A percentile compares a stretch with the other conserved stretches of the same genome.
Conservation (phyloP, 1,139 yeast genomes). For the Magnusiomyces fungicola region DNA sequence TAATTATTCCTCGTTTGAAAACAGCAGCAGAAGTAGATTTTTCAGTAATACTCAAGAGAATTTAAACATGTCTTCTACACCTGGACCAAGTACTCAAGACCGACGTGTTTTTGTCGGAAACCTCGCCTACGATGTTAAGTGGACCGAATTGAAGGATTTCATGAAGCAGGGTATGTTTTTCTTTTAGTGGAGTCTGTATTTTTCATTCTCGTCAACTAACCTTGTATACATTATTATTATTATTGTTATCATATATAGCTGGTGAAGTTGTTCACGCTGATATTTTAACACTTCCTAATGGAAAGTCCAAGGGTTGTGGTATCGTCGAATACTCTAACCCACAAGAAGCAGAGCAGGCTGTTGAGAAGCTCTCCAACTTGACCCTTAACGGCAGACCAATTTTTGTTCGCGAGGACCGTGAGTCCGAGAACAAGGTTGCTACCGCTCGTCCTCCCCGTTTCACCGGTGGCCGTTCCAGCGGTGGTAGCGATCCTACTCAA, state of each 20-base stretch:
- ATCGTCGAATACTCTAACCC: constrained; percentile 75
- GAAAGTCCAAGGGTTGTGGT: constrained; percentile 64
- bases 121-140: constrained; percentile 50
- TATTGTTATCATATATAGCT: constrained; percentile 27
- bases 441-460: constrained; percentile 18
- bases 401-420: constrained; percentile 66
- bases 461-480: constrained; percentile 15
- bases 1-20: constrained; percentile 2
- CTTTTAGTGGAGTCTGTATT: background rate
- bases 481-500: constrained; percentile 40
- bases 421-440: constrained; percentile 25
- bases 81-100: constrained; percentile 24
- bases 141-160: constrained; percentile 57
- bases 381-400: constrained; percentile 71
- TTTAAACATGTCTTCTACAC: background rate
- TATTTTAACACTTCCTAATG: constrained; percentile 74
- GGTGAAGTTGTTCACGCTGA: constrained; percentile 83
- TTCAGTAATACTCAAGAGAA: background rate
- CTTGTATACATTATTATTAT: background rate
- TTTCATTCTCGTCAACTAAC: background rate
- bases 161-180: constrained; percentile 41
- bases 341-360: constrained; percentile 70
- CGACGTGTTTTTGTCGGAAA: constrained; percentile 49
- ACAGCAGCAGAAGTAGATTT: background rate
- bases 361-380: constrained; percentile 59